Evolutionary conservation across 345 rosid genomes (phyloP).

Genomic region (Gossypium mustelinum): DNA sequence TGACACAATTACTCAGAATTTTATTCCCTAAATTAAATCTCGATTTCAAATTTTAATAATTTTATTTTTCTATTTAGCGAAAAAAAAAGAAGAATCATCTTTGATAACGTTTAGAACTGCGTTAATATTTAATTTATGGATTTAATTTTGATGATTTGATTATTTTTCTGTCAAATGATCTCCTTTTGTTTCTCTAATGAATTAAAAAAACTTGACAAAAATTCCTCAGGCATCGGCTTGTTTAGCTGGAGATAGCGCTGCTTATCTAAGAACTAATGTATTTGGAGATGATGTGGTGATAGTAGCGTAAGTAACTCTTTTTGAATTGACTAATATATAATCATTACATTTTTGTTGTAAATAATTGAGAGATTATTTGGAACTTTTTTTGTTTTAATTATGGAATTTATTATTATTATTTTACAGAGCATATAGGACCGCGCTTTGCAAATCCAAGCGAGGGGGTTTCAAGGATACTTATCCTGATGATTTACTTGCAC

Average conservation of each 20-base stretch:
- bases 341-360: not conserved
- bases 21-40: no score
- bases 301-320: conserved; percentile 61
- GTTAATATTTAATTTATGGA: not conserved
- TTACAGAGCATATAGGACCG: conserved; percentile 72
- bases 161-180: not conserved
- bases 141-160: not conserved
- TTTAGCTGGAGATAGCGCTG: conserved; percentile 89
- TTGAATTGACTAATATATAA: not conserved
- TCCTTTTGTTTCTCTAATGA: not conserved
- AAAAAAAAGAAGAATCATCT: not conserved
- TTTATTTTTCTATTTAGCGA: not conserved
- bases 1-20: no score
- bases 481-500: conserved; percentile 83
- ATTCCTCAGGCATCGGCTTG: conserved; percentile 60
- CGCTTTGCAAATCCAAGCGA: conserved; percentile 76
- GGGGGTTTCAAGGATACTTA: conserved; percentile 90
- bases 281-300: conserved; percentile 88
- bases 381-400: not conserved
- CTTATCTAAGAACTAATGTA: conserved; percentile 65
- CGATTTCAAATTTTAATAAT: not conserved
- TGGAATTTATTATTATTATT: not conserved
- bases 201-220: not conserved
- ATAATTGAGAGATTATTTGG: not conserved
- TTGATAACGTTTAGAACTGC: not conserved